These are phyloP conservation scores for Coemansia asiatica DNA, from an alignment of 192 early-diverging fungal genomes.

Conservation along the genomic window DNA sequence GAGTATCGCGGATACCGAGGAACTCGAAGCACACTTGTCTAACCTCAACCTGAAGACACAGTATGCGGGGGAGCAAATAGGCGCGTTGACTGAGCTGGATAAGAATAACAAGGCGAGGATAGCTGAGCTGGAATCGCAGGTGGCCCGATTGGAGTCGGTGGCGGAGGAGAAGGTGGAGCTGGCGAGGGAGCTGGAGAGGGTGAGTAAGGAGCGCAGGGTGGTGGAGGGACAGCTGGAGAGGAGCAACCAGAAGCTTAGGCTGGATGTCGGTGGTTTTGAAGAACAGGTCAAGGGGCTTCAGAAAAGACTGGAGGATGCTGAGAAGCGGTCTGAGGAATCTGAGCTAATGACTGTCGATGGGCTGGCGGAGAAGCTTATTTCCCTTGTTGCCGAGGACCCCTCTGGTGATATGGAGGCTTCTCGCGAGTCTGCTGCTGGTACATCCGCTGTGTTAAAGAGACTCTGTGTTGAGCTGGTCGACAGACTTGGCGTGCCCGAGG, in stretches of 20 bases:
- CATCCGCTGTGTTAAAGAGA: neutral
- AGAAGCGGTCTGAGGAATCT: neutral
- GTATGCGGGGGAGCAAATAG: constrained; percentile 51
- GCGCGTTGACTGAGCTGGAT: constrained; percentile 47
- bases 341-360: neutral
- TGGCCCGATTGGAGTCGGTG: neutral
- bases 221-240: constrained; percentile 46
- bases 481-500: constrained; percentile 28
- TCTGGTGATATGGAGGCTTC: neutral
- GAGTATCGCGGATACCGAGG: constrained; percentile 54
- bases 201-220: constrained; percentile 42
- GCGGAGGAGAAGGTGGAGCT: constrained; percentile 17
- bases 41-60: constrained; percentile 50
- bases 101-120: constrained; percentile 40
- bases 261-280: constrained; percentile 26
- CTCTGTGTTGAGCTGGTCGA: constrained; percentile 13
- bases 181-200: constrained; percentile 21
- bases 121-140: constrained; percentile 21
- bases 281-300: constrained; percentile 1
- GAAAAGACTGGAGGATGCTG: neutral
- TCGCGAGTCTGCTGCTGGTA: no score
- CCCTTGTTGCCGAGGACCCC: neutral
- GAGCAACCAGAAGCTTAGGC: constrained; percentile 35
- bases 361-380: constrained; percentile 13
- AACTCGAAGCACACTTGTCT: constrained; percentile 48